These are phyloP conservation scores for Dictyostelium discoideum DNA, from an alignment of 78 protist species.

Conservation along the genomic window DNA sequence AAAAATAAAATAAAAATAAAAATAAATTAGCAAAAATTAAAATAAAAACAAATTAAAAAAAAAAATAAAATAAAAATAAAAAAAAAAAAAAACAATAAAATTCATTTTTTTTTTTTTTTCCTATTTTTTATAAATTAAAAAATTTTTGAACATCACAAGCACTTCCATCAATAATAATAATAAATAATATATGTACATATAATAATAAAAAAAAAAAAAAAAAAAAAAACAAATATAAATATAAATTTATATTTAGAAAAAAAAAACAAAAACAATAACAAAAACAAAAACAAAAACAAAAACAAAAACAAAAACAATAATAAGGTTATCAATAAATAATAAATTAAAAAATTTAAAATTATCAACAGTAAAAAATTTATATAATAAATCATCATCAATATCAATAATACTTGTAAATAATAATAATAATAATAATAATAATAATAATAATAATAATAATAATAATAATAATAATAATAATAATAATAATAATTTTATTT, in stretches of 20 bases:
- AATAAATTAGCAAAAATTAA: not conserved
- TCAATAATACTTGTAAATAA: not conserved
- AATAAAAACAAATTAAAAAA: not conserved
- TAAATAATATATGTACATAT: not conserved
- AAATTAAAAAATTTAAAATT: not conserved
- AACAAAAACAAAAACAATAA: not conserved
- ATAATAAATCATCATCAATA: not conserved
- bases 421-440: not conserved
- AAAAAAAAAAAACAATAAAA: too few species aligned
- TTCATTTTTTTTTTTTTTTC: too few species aligned
- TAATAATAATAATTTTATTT: not conserved
- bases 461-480: not conserved
- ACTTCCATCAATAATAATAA: too few species aligned
- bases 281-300: not conserved
- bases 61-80: not conserved
- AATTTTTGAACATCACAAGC: not conserved
- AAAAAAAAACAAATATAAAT: not conserved
- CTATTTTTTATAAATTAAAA: too few species aligned
- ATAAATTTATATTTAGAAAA: not conserved
- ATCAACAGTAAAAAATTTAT: not conserved
- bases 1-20: not conserved
- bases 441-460: not conserved
- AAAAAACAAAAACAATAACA: not conserved
- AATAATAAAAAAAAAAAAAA: not conserved
- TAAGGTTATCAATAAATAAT: not conserved